Conservation (phyloP, 805 yeast genomes). For the Hermanozyma aechmeae region DNA sequence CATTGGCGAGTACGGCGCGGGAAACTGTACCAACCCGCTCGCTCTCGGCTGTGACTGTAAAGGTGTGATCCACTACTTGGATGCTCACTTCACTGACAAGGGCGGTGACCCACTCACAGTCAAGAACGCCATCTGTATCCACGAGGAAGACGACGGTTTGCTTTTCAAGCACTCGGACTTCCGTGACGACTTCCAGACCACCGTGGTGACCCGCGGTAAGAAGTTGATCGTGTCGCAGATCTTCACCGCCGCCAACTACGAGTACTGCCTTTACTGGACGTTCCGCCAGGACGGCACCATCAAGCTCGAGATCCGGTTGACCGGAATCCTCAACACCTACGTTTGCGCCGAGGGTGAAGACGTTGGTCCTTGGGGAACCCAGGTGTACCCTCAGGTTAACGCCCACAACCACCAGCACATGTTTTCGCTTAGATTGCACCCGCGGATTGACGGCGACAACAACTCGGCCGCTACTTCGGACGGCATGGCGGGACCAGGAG, state of each 20-base stretch:
- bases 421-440: constrained; percentile 69
- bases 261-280: constrained; percentile 76
- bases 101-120: constrained; percentile 62
- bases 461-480: constrained; percentile 66
- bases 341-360: constrained; percentile 52
- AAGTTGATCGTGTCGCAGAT: constrained; percentile 68
- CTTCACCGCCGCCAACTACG: constrained; percentile 82
- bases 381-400: constrained; percentile 69
- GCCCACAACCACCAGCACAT: constrained; percentile 86
- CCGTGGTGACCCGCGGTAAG: constrained; percentile 67
- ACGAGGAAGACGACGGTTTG: constrained; percentile 79
- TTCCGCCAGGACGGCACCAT: constrained; percentile 80
- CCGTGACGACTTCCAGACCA: constrained; percentile 67
- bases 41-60: constrained; percentile 78
- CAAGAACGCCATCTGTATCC: constrained; percentile 74
- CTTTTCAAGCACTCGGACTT: constrained; percentile 77
- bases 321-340: constrained; percentile 76
- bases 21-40: constrained; percentile 74
- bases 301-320: constrained; percentile 67
- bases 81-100: constrained; percentile 65
- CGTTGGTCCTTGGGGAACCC: constrained; percentile 70
- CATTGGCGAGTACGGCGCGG: constrained; percentile 84
- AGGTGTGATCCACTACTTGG: constrained; percentile 76
- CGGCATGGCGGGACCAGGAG: constrained; percentile 44
- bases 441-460: constrained; percentile 72